Evolutionary conservation across 169 alveolate species (phyloP), one percentile per base, ranked within the genome.

Genomic region (Theileria luwenshuni): DNA sequence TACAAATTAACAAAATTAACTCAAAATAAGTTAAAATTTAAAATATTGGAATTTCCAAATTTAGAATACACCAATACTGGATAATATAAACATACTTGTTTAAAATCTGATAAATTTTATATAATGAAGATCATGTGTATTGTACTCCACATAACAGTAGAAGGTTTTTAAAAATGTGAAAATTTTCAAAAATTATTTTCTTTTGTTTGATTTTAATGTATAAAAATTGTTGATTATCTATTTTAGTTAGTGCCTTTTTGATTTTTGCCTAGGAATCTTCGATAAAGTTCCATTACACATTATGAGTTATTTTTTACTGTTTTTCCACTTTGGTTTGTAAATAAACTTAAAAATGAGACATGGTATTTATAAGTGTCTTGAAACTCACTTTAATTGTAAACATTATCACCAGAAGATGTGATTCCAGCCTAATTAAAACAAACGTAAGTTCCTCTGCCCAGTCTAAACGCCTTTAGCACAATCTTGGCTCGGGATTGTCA

Each of bases 381-480:
- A 61, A 61, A 8, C 17, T 61, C 27, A 13, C 35, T 6, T 61
- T 61, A 15, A 17, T 13, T 13, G 3, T 61, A 8, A 43, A 42
- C 35, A 19, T 27, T 19, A 10, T 41, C 35, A 61, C 32, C 8
- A 38, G 70, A 38, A 41, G n/a, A 2, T 41, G 70, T 38, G 56
- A 61, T 41, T 61, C 33, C 45, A 61, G 58, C 48, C 35, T 43
- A 19, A n/a, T 54, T 38, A 54, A n/a, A 13, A 61, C 56, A 27
- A 61, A 61, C 58, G 70, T 61, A 61, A 38, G 70, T 27, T 32
- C 27, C 25, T 6, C 61, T 6, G 5, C 1, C 25, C 63, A 12
- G 15, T 2, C 48, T n/a, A 61, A 38, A 13, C 45, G 8, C 15
- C 23, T 27, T 32, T 58, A 76, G 85, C 85, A 76, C 68, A 15